These are phyloP conservation scores for Lathyrus oleraceus DNA, from an alignment of 306 rosid genomes.

Conservation along the genomic window DNA sequence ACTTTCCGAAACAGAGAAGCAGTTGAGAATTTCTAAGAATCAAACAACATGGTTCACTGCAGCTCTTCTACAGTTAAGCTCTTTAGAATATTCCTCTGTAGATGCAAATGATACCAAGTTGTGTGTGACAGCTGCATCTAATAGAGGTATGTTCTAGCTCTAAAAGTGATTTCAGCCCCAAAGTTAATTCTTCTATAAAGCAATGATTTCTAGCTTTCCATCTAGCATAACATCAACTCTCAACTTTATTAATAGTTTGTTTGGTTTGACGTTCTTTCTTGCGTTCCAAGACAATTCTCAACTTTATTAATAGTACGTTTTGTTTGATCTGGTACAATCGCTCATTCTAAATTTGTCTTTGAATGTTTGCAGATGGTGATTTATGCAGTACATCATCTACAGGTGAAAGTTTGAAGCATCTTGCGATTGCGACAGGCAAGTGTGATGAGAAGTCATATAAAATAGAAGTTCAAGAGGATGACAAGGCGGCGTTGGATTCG, in stretches of 20 bases:
- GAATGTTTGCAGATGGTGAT: conserved; percentile 47
- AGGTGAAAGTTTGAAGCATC: conserved; percentile 54
- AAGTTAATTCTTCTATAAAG: neutral
- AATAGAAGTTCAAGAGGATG: conserved; percentile 50
- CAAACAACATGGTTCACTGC: conserved; percentile 89
- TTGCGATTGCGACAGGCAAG: conserved; percentile 37
- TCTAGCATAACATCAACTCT: too few species aligned
- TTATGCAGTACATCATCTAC: conserved; percentile 45
- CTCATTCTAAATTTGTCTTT: conserved; percentile 31
- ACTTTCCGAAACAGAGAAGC: conserved; percentile 84
- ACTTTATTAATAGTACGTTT: too few species aligned
- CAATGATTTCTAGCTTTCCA: neutral
- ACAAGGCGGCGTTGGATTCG: conserved; percentile 59
- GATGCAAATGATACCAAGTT: conserved; percentile 52
- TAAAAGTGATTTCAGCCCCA: neutral
- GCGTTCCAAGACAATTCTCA: too few species aligned
- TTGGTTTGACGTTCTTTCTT: too few species aligned
- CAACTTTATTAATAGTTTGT: too few species aligned
- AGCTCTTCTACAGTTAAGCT: conserved; percentile 80
- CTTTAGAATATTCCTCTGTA: conserved; percentile 51
- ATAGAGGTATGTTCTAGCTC: conserved; percentile 43
- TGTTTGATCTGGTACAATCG: neutral
- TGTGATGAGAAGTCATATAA: conserved; percentile 45
- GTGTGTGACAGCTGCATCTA: conserved; percentile 39
- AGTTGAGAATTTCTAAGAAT: conserved; percentile 76